Evolutionary conservation across 228 moss, liverwort and hornwort species (phyloP), one percentile per base, ranked within the genome.

Genomic region (Sphagnum magellanicum): DNA sequence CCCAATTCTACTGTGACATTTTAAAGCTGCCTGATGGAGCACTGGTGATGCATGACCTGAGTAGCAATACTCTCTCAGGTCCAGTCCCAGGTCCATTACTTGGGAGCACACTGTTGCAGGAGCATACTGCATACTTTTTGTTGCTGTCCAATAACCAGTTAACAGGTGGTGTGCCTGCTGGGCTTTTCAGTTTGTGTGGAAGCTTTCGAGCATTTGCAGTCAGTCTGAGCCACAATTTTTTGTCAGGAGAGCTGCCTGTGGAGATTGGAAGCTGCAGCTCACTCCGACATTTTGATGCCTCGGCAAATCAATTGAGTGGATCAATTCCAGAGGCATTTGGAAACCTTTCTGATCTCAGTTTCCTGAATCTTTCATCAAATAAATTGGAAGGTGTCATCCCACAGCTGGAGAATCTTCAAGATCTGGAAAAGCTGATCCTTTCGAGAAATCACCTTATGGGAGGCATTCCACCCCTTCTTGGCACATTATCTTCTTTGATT

Each of bases 171-270:
- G 68, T 89, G 10, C 79, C 89, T 53, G 68, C 78, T 6, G 64
- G 70, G n/a, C 79, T 84, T 53, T 80, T 84, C 67, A 81, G 71
- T 62, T 75, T 75, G 49, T 87, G 89, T 78, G 63, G 81, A 73
- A 65, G 73, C 8, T 82, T 87, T 64, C 80, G 74, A 76, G 76
- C 75, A 50, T 80, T 89, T 50, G 84, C 89, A 60, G 67, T 87
- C 46, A 86, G 79, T 68, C 75, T 76, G 70, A 77, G 77, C 70
- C 72, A 71, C 67, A 80, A 92, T 63, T 73, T 63, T 64, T 71
- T 87, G 16, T 64, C 76, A 48, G 89, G 87, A 71, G 81, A 81
- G 79, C 81, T 89, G 66, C 87, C 87, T 67, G 64, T 74, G 55
- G 81, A 78, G 70, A 61, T 87, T 55, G 82, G 81, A 67, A 80